Percentiles rank a stretch among this genome's conserved stretches.
phyloP scores from a whole-genome alignment of 306 rosid genomes.

The Fragaria ananassa region DNA sequence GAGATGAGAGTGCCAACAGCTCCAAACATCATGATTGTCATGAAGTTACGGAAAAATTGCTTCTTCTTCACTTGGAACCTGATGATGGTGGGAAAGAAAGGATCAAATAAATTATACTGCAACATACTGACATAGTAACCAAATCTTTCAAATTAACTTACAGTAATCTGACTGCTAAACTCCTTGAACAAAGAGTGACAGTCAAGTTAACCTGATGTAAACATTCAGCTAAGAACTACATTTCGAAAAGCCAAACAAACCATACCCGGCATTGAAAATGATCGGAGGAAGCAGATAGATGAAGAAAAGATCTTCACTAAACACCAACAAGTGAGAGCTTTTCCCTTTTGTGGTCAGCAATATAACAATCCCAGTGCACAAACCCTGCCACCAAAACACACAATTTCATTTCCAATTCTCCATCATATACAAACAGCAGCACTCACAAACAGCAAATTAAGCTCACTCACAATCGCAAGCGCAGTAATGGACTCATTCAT shows the following conservation, averaged over 20 bases:
- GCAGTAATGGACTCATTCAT: constrained; percentile 93
- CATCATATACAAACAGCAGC: neutral
- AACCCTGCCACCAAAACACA: constrained; percentile 51
- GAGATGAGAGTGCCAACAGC: constrained; percentile 92
- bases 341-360: constrained; percentile 71
- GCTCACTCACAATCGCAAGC: constrained; percentile 66
- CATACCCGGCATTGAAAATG: constrained; percentile 97
- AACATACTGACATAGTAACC: neutral
- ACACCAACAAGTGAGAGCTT: constrained; percentile 78
- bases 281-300: constrained; percentile 96
- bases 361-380: constrained; percentile 71
- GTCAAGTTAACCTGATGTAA: neutral
- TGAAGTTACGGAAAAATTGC: constrained; percentile 86
- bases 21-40: constrained; percentile 89
- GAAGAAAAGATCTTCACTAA: constrained; percentile 93
- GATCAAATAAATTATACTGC: constrained; percentile 5
- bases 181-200: neutral
- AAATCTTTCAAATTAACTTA: neutral
- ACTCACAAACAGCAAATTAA: neutral
- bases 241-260: neutral
- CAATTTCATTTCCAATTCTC: constrained; percentile 4
- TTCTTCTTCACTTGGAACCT: constrained; percentile 99
- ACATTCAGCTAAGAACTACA: neutral
- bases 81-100: constrained; percentile 15
- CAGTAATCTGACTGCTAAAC: neutral